These are phyloP conservation scores for Venturia pyrina DNA, from an alignment of 2,329 filamentous ascomycete species.

Conservation along the genomic window DNA sequence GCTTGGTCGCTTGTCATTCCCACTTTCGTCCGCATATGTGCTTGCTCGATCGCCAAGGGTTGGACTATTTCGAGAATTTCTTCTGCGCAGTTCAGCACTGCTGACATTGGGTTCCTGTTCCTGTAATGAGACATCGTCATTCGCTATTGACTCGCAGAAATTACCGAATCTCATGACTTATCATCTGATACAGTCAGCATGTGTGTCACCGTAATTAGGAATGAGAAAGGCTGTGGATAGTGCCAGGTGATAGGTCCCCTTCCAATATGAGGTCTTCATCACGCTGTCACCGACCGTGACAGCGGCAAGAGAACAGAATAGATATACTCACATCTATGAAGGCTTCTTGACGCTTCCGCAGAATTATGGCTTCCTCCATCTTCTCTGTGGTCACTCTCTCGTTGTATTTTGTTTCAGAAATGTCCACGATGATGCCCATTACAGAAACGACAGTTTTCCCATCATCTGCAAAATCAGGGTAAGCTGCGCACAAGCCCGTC, in stretches of 20 bases:
- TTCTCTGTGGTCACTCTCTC: conserved; percentile 6
- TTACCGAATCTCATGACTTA: conserved; percentile 9
- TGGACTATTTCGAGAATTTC: neutral
- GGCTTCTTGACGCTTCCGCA: conserved; percentile 4
- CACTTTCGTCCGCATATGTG: neutral
- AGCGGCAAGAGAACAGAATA: neutral
- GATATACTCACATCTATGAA: conserved; percentile 9
- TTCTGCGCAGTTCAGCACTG: conserved; percentile 10
- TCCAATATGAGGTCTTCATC: no score
- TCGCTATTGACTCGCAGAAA: neutral
- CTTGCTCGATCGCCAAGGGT: neutral
- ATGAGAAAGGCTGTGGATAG: neutral
- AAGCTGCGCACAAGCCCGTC: conserved; percentile 9
- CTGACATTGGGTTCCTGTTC: conserved; percentile 9
- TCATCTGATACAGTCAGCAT: neutral
- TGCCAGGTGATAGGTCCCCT: neutral
- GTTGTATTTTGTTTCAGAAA: conserved; percentile 12
- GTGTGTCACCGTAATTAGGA: neutral
- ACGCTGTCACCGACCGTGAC: no score
- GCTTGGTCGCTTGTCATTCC: neutral
- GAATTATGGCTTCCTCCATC: conserved; percentile 9
- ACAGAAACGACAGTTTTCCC: neutral
- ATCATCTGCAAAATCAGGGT: conserved; percentile 4
- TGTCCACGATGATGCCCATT: conserved; percentile 11
- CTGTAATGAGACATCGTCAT: neutral